These are phyloP conservation scores for Hsuehochloa calcarea DNA, from an alignment of 176 grass and related monocot species.

Conservation along the genomic window DNA sequence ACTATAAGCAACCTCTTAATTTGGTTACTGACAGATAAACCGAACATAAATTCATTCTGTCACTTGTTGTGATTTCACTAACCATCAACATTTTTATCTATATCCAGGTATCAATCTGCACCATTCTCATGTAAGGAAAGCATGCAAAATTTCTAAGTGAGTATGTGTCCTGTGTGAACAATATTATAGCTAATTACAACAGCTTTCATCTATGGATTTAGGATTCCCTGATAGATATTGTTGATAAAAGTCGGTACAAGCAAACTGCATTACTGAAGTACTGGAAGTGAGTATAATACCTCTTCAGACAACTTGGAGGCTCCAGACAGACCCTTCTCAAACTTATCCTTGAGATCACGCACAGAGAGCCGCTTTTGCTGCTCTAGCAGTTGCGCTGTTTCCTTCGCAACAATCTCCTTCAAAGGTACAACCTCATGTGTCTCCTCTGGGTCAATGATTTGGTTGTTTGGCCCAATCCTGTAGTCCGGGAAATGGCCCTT, in stretches of 20 bases:
- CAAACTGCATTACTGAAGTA: not conserved
- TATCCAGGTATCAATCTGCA: not conserved
- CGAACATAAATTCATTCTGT: not conserved
- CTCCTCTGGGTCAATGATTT: constrained; percentile 80
- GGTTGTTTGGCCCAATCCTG: constrained; percentile 73
- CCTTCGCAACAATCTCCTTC: constrained; percentile 88
- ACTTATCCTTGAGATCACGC: constrained; percentile 90
- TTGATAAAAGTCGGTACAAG: not conserved
- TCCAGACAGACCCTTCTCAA: constrained; percentile 77
- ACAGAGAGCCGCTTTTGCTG: constrained; percentile 81
- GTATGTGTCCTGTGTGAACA: not conserved
- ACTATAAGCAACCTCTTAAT: not conserved
- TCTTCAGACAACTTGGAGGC: constrained; percentile 81
- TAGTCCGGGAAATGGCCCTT: constrained; percentile 82
- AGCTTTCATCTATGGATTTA: not conserved
- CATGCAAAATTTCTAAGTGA: not conserved
- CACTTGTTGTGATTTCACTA: constrained; percentile 4
- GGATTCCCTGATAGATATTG: not conserved
- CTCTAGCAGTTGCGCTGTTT: constrained; percentile 81
- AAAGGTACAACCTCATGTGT: constrained; percentile 57
- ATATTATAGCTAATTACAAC: not conserved
- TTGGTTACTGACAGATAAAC: constrained; percentile 8
- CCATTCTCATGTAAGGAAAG: not conserved
- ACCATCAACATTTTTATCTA: not conserved
- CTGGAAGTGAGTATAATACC: constrained; percentile 39